Base-by-base conservation (phyloP, 495 filamentous ascomycete genomes). In the Cryomyces minteri region DNA sequence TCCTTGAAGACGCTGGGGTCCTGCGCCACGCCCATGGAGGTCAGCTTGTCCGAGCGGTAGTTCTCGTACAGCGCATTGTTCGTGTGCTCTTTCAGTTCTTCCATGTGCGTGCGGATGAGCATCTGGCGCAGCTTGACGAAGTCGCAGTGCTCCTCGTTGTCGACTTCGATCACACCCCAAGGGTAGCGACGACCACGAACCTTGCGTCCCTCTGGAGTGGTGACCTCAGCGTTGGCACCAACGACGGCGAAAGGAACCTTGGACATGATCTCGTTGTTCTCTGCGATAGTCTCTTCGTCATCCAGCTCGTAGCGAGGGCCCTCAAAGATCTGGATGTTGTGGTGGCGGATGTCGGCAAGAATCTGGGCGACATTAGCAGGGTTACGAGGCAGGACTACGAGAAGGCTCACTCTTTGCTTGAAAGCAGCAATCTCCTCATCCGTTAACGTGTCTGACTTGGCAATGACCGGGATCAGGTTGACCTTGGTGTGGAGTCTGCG, bases 221-320 rank as follows among this genome's bases (percentile, higher is more conserved):
- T 79, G 52, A 98, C 83, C 65, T 96, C 92, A 50, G 76, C 74
- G 63, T 93, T 95, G 55, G 88, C 86, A 69, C 90, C 90, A 48
- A 98, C 90, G 48, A 98, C 86, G 40, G 90, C 90, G 59, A 98
- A 98, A 14, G 90, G 90, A 34, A 98, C 88, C 72, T 98, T 98
- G 54, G 92, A 94, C 87, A 98, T 87, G 63, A 98, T 98, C 70
- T 98, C 90, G 66, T 88, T 86, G 76, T 98, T 98, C 71, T 98
- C 90, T 6, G 90, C 90, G 64, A 98, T 95, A 31, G 90, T 96
- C 71, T 98, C 90, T 61, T 98, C 90, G 51, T 98, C 90, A 60
- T 98, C 90, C 44, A 98, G 79, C 65, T 98, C 90, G 62, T 98
- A 98, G 45, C 87, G 84, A 46, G 90, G 90, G 4, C 92, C 92